A percentile compares a stretch with the other conserved stretches of the same genome.
These are phyloP conservation scores for Globisporangium heterothallicum DNA, from an alignment of 352 stramenopile genomes.

Conservation along the genomic window DNA sequence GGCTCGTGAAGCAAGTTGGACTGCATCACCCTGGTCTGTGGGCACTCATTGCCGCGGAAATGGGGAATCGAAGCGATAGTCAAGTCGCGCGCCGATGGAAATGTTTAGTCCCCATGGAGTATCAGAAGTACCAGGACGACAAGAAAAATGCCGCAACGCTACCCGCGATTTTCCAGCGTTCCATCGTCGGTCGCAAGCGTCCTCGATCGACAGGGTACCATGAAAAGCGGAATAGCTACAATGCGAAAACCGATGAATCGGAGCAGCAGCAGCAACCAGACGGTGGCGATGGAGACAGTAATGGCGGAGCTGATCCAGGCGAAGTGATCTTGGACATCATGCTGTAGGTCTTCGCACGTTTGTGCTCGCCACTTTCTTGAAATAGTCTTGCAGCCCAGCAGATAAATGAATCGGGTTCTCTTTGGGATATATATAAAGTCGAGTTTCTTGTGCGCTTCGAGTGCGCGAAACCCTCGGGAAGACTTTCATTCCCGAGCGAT, in stretches of 20 bases:
- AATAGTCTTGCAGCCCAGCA: no score
- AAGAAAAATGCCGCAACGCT: slow-evolving; percentile 20
- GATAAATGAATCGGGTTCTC: no score
- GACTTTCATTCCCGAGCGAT: no score
- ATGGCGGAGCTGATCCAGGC: slow-evolving; percentile 4
- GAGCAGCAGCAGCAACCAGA: slow-evolving; percentile 3
- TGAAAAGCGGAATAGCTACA: slow-evolving; percentile 35
- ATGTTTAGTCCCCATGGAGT: slow-evolving; percentile 29
- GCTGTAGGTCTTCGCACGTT: no score
- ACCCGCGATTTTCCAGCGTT: slow-evolving; percentile 44
- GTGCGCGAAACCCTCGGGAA: no score
- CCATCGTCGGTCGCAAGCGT: slow-evolving; percentile 23
- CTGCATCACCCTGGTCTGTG: slow-evolving; percentile 32
- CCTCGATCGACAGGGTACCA: slow-evolving; percentile 11
- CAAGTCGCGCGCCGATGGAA: slow-evolving; percentile 44
- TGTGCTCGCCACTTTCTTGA: no score
- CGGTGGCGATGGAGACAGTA: slow-evolving; percentile 2
- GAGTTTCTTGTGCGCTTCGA: no score
- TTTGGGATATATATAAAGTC: no score
- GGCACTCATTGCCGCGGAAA: slow-evolving; percentile 32
- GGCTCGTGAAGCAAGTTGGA: slow-evolving; percentile 30
- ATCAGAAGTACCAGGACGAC: slow-evolving; percentile 21
- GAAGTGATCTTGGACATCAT: background rate
- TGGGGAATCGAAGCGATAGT: slow-evolving; percentile 44
- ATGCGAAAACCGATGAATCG: slow-evolving; percentile 12